A percentile compares a stretch with the other conserved stretches of the same genome.
Conservation (phyloP, 2,329 filamentous ascomycete genomes). For the Helminthosporium solani region DNA sequence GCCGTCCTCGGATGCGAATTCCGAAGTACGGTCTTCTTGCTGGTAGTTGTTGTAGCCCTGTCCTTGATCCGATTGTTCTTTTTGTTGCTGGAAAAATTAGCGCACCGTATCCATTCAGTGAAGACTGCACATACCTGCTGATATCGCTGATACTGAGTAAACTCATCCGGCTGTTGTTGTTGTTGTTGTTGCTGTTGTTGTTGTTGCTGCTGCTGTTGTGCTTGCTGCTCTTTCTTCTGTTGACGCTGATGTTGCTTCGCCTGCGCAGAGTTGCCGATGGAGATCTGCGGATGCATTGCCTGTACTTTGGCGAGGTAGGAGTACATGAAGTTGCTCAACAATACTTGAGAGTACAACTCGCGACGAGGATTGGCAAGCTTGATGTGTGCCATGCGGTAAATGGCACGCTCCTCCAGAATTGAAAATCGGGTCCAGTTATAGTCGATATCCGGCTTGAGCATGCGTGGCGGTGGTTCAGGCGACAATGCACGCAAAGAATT, state of each 20-base stretch:
- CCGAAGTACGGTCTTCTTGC: constrained; percentile 10
- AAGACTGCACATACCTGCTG: constrained; percentile 28
- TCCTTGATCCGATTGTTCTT: constrained; percentile 18
- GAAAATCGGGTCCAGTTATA: constrained; percentile 96
- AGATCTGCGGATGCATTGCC: constrained; percentile 96
- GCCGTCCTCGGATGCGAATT: constrained; percentile 12
- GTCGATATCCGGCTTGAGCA: constrained; percentile 82
- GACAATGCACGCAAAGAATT: constrained; percentile 72
- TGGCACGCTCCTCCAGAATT: constrained; percentile 91
- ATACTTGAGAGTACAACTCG: constrained; percentile 87
- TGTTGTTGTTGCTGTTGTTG: constrained; percentile 44
- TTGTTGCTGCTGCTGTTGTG: constrained; percentile 44
- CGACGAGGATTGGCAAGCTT: constrained; percentile 97
- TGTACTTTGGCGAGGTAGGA: constrained; percentile 98
- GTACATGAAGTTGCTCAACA: constrained; percentile 99
- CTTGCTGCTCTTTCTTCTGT: constrained; percentile 43
- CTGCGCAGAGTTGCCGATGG: constrained; percentile 76
- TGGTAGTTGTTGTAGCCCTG: constrained; percentile 3
- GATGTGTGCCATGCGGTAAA: constrained; percentile 98
- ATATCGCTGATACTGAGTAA: constrained; percentile 43
- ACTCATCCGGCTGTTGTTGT: constrained; percentile 46
- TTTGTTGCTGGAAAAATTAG: constrained; percentile 17
- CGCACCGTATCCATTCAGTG: not conserved
- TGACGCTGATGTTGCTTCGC: constrained; percentile 63
- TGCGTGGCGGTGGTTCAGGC: constrained; percentile 70